Base-by-base conservation (phyloP, 1,284 basidiomycete genomes). In the Amylostereum chailletii region DNA sequence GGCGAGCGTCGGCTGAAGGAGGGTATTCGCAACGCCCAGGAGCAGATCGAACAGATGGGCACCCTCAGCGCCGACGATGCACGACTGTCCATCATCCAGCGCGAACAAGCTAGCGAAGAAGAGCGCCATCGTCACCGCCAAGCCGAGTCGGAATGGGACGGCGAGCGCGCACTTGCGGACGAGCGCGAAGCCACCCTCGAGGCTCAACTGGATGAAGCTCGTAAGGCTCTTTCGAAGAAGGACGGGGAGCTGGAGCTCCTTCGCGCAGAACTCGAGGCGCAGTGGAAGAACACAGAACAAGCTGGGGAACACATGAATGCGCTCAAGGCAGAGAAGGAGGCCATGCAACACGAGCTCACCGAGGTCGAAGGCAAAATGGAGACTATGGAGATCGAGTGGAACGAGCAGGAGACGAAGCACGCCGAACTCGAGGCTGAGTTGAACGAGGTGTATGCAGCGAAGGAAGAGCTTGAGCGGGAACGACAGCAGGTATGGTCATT, bases 241-340 rank as follows among this genome's bases (percentile, higher is more conserved):
- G 73, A 77, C 29, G 71, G 76, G 37, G 78, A 82, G 57, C 64
- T 72, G 29, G 59, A 55, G 3, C 64, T 72, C 11, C 64, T 83
- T 48, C 76, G 76, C 62, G 65, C 67, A 1, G 79, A 84, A 60
- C 61, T 81, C 36, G 75, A 80, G 53, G 75, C 77, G 6, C 80
- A 80, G 59, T 80, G 79, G 74, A 68, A 71, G 43, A 69, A 81
- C 55, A 78, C 81, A n/a, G 77, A 77, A 61, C 53, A 55, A 11
- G 29, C n/a, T 27, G 39, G 39, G 6, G 39, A 40, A 27, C n/a
- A 5, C 46, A 51, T 53, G 40, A 67, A 68, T 42, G 61, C 62
- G n/a, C 60, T 76, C 38, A 66, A 66, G 49, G 61, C 59, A 5
- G 69, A 74, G 39, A 40, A 40, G 39, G 39, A 40, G 5, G 39